These are phyloP conservation scores for Tolypocladium tropicale DNA, from an alignment of 2,329 filamentous ascomycete species.

Conservation along the genomic window DNA sequence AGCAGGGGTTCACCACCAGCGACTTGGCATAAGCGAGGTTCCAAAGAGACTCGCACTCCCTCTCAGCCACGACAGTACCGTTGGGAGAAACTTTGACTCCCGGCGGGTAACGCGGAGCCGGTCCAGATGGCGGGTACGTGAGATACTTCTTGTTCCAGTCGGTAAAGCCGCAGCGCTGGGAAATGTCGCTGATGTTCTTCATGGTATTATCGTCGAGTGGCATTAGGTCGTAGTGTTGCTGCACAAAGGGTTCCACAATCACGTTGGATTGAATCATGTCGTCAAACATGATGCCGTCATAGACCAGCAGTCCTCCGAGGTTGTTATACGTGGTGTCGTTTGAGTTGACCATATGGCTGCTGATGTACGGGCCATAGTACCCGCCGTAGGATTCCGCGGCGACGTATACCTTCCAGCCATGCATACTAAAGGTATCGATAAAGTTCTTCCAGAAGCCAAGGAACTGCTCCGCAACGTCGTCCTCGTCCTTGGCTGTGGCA, in stretches of 20 bases:
- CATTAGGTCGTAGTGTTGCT: constrained; percentile 50
- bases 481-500: constrained; percentile 53
- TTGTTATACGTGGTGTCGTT: constrained; percentile 58
- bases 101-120: constrained; percentile 40
- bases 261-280: constrained; percentile 32
- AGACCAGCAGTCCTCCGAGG: constrained; percentile 58
- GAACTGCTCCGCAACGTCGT: constrained; percentile 62
- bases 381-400: constrained; percentile 63
- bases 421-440: constrained; percentile 56
- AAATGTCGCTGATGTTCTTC: constrained; percentile 37
- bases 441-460: constrained; percentile 74
- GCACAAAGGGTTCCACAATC: constrained; percentile 47
- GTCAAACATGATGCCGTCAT: constrained; percentile 56
- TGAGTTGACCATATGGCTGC: constrained; percentile 59
- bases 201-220: constrained; percentile 51
- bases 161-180: constrained; percentile 51
- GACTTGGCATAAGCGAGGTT: constrained; percentile 44
- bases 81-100: constrained; percentile 23
- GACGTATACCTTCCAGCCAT: constrained; percentile 61
- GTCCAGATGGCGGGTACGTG: constrained; percentile 56
- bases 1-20: constrained; percentile 60
- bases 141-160: constrained; percentile 51
- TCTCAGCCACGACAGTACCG: constrained; percentile 19
- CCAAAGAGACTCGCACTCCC: constrained; percentile 48
- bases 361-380: constrained; percentile 60